Evolutionary conservation across 2,329 filamentous ascomycete species (phyloP), one percentile per base, ranked within the genome.

Genomic region (Verticillium klebahnii): DNA sequence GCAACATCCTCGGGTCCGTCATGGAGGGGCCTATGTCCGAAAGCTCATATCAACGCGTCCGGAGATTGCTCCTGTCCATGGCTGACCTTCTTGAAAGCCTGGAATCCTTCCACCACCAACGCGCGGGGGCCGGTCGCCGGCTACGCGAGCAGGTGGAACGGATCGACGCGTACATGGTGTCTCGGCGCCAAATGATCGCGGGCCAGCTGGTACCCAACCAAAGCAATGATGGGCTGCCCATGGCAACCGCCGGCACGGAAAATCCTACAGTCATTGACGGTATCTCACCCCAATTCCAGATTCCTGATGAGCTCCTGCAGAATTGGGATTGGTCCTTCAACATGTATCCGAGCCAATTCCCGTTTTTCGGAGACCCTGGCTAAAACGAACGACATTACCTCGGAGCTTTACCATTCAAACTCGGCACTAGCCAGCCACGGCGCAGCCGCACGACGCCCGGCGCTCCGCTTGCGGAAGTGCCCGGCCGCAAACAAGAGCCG

Each of bases 1-100:
- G 72, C 56, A 68, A 65, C 25, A 73, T 75, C n/a, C 65, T 75
- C 6, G 71, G 73, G 25, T 72, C 72, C 14, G 71, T 74, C 39
- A 70, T 74, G 64, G 72, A 73, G 56, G 69, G 69, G 14, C 68
- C 66, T 2, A 65, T 75, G 31, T 70, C 68, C 11, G 71, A 73
- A 60, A 61, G 60, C 8, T 66, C 70, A 15, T 73, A 69, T 58
- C 67, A 61, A 45, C 65, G 65, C 4, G 69, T 74, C 14, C 67
- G 70, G 19, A 66, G 66, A 9, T 64, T 74, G 56, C 66, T 75
- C 36, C 63, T 74, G 23, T 70, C 68, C 23, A 73, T 74, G 70
- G 71, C 71, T 3, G 60, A 65, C 23, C 65, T 74, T 52, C 69
- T 74, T 3, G 69, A 73, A 55, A 69, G 63, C 17, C 57, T 71